Conservation (phyloP, 192 early-diverging fungal species). For the Gryganskiella cystojenkinii region DNA sequence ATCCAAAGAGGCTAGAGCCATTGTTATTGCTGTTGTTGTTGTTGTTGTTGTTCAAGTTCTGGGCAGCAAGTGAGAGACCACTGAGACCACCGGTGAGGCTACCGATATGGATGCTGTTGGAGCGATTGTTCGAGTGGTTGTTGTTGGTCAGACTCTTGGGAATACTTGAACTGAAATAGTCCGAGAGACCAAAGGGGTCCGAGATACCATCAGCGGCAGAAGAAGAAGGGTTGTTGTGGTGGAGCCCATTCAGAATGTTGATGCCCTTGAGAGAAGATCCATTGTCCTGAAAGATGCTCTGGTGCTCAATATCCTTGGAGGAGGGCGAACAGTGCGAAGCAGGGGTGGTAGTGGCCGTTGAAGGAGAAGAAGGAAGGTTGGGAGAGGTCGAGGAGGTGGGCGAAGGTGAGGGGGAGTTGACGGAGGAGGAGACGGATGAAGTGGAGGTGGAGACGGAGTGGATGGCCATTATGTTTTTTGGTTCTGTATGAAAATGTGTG, state of each 20-base stretch:
- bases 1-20: constrained; percentile 12
- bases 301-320: constrained; percentile 25
- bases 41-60: constrained; percentile 4
- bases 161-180: constrained; percentile 48
- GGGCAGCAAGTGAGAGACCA: constrained; percentile 28
- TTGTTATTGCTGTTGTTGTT: constrained; percentile 1
- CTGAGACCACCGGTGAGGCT: constrained; percentile 36
- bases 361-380: constrained; percentile 50
- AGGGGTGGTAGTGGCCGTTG: constrained; percentile 39
- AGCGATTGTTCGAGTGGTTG: neutral
- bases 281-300: constrained; percentile 42
- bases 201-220: constrained; percentile 25
- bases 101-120: constrained; percentile 40
- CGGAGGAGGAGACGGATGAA: constrained; percentile 42
- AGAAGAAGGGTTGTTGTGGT: neutral
- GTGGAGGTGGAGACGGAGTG: constrained; percentile 59
- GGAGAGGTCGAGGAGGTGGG: constrained; percentile 47
- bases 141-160: constrained; percentile 17
- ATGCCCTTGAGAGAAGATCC: constrained; percentile 29
- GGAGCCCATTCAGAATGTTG: constrained; percentile 39
- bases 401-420: constrained; percentile 51
- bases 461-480: constrained; percentile 31
- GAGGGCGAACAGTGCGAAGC: constrained; percentile 48
- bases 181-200: constrained; percentile 48
- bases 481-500: neutral